Evolutionary conservation across 768 basidiomycete genomes (phyloP), one percentile per base, ranked within the genome.

Genomic region (Lyophyllum atratum): DNA sequence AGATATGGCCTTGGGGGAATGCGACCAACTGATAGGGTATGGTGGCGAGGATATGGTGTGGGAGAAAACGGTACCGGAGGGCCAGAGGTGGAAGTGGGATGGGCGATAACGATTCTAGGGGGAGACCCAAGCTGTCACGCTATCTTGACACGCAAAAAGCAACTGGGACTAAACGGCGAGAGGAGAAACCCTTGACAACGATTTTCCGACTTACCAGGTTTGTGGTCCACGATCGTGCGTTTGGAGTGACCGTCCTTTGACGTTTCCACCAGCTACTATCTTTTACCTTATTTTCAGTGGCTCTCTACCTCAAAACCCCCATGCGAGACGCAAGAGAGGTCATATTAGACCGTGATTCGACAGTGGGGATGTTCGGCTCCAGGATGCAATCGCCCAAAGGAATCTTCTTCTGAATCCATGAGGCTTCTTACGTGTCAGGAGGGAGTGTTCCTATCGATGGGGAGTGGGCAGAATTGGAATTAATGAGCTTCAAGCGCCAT

Each of bases 371-470:
- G 49, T 55, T 55, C 50, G 34, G 58, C 54, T 24, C 29, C 24
- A 33, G 28, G 10, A 33, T 48, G 47, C 25, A 31, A 37, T 22
- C 31, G 22, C 31, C 21, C 40, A 54, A 24, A 11, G 19, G 44
- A 26, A 24, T 19, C 49, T 39, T 58, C 44, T 58, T 48, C 44
- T 46, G 45, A 29, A 26, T 56, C 52, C 50, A 59, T 49, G 51
- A 59, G 49, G 55, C 55, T 50, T 62, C 53, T 52, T 44, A 48
- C 56, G n/a, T 54, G 42, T 56, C 56, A 50, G 11, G 40, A 52
- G 14, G 34, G 40, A 19, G 15, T 9, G 48, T 42, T 15, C 55
- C 52, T 61, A 69, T 69, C 69, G 70, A 68, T 69, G 63, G 58
- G 50, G 48, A 34, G 44, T 56, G 31, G 25, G 6, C 22, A 22